phyloP scores from a whole-genome alignment of 2,329 filamentous ascomycete species.

The Beauveria pseudobassiana region DNA sequence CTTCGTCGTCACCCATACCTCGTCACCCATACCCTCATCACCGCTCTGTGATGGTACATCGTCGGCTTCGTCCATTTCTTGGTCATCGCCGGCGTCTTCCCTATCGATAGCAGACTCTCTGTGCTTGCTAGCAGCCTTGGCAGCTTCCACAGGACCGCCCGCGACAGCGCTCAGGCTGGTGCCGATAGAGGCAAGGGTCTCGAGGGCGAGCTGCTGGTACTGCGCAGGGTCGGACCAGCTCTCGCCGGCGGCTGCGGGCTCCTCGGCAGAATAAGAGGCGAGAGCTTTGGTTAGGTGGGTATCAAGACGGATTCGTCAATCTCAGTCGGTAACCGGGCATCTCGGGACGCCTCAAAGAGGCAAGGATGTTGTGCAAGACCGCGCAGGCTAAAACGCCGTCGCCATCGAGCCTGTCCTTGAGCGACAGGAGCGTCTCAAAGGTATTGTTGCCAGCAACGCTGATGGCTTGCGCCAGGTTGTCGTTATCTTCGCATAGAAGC shows the following conservation, averaged over 20 bases:
- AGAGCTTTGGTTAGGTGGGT: constrained; percentile 29
- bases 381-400: constrained; percentile 51
- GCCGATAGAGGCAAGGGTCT: constrained; percentile 58
- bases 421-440: constrained; percentile 32
- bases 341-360: constrained; percentile 25
- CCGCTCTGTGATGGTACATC: constrained; percentile 28
- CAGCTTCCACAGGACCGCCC: constrained; percentile 16
- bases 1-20: constrained; percentile 24
- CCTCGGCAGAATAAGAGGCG: constrained; percentile 20
- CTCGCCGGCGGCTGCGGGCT: constrained; percentile 22
- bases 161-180: constrained; percentile 48
- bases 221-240: constrained; percentile 36
- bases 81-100: constrained; percentile 27
- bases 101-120: constrained; percentile 26
- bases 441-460: constrained; percentile 36
- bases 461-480: constrained; percentile 43
- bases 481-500: constrained; percentile 54
- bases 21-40: constrained; percentile 29
- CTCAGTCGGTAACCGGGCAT: constrained; percentile 20
- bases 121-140: constrained; percentile 16
- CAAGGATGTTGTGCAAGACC: constrained; percentile 55
- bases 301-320: constrained; percentile 28
- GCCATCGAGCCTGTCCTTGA: constrained; percentile 40
- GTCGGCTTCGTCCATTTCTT: constrained; percentile 30
- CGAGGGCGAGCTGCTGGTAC: constrained; percentile 47